Conservation (phyloP, 257 asterid species). For the Solanum clarkiae region DNA sequence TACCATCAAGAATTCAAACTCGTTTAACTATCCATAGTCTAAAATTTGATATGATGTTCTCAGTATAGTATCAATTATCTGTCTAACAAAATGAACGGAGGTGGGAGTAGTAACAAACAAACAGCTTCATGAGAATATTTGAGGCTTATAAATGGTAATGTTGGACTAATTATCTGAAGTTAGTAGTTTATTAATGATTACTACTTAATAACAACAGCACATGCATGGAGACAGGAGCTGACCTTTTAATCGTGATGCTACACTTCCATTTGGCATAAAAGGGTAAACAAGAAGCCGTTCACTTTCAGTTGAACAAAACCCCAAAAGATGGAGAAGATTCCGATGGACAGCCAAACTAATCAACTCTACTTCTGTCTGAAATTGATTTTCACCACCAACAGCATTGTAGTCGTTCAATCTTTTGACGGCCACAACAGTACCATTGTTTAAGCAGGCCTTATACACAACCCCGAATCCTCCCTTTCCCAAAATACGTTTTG, state of each 20-base stretch:
- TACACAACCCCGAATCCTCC: constrained; percentile 94
- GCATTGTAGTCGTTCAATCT: constrained; percentile 77
- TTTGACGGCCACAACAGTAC: constrained; percentile 87
- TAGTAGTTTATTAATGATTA: neutral
- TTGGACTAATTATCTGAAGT: neutral
- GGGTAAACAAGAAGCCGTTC: constrained; percentile 89
- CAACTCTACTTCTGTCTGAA: constrained; percentile 87
- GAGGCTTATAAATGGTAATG: neutral
- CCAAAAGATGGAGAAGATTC: constrained; percentile 86
- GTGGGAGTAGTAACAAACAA: neutral
- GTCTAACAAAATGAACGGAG: neutral
- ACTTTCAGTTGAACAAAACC: constrained; percentile 77
- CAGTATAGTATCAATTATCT: neutral
- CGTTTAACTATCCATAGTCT: neutral
- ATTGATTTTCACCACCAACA: constrained; percentile 85
- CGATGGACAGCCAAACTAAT: constrained; percentile 89
- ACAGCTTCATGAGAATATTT: neutral
- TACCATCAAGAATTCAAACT: neutral
- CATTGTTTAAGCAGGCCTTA: constrained; percentile 61
- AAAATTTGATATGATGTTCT: neutral
- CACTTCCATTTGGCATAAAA: constrained; percentile 82
- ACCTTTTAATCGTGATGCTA: constrained; percentile 80
- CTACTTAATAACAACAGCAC: neutral
- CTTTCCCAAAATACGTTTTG: constrained; percentile 75
- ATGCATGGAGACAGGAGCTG: neutral